Conservation (phyloP, 148 eudicot genomes). For the Rhododendron kiyosumense region DNA sequence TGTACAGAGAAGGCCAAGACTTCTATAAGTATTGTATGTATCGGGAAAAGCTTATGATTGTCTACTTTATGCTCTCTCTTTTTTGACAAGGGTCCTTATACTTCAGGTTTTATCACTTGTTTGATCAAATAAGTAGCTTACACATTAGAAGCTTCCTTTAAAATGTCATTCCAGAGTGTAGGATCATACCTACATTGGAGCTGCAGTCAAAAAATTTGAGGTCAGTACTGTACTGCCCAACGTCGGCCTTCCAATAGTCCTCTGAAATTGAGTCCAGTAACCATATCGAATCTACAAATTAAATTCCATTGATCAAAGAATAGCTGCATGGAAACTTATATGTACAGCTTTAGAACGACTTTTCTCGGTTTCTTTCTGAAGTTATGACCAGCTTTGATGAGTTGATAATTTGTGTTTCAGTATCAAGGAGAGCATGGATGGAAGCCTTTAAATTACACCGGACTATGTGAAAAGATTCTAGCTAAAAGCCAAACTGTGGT, state of each 20-base stretch:
- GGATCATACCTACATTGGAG: neutral
- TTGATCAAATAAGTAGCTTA: neutral
- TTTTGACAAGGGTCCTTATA: neutral
- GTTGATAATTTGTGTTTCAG: conserved; percentile 31
- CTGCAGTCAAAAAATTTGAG: neutral
- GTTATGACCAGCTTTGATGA: neutral
- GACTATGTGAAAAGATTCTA: conserved; percentile 85
- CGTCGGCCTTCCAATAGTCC: neutral
- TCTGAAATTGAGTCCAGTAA: neutral
- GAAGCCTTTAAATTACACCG: conserved; percentile 88
- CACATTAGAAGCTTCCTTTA: neutral
- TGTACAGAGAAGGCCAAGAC: neutral
- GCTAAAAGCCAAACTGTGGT: conserved; percentile 98
- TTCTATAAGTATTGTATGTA: neutral
- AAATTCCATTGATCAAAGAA: neutral
- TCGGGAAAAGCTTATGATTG: neutral
- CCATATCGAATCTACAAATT: neutral
- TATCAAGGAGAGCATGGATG: conserved; percentile 95
- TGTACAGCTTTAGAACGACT: neutral
- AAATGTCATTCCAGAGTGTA: neutral
- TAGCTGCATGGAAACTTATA: neutral
- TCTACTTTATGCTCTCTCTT: neutral
- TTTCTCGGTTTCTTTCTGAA: conserved; percentile 1
- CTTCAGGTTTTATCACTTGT: neutral
- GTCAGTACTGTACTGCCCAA: neutral